These are phyloP conservation scores for Isatis lusitanica DNA, from an alignment of 441 rosid genomes.

Conservation along the genomic window DNA sequence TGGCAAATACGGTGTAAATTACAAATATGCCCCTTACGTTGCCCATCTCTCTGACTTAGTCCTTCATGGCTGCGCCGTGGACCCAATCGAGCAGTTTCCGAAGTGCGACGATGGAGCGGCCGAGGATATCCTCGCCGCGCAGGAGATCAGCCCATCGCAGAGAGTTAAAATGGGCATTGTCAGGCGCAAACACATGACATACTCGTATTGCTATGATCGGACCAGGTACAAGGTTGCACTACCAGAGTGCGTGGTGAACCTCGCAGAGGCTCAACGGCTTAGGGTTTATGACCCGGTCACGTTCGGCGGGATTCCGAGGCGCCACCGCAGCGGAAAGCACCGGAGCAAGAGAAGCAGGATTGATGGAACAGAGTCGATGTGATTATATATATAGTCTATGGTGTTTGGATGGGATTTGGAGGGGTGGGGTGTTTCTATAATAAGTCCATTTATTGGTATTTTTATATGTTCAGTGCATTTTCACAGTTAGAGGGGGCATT, in stretches of 20 bases:
- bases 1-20: conserved; percentile 82
- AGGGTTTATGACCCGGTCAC: conserved; percentile 71
- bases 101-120: conserved; percentile 35
- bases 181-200: conserved; percentile 49
- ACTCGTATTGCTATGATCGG: conserved; percentile 60
- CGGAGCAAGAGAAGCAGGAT: conserved; percentile 46
- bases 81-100: conserved; percentile 57
- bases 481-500: conserved; percentile 31
- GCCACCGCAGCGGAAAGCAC: conserved; percentile 45
- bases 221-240: conserved; percentile 47
- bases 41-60: conserved; percentile 60
- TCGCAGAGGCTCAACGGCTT: conserved; percentile 58
- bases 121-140: conserved; percentile 13
- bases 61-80: conserved; percentile 75
- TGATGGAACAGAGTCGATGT: conserved; percentile 32
- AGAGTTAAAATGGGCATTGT: conserved; percentile 44
- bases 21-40: conserved; percentile 76
- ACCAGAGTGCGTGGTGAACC: conserved; percentile 48
- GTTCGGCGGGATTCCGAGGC: conserved; percentile 64
- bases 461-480: conserved; percentile 34
- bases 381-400: conserved; percentile 1
- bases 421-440: conserved; percentile 15
- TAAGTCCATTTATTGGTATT: conserved; percentile 39
- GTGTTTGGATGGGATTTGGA: conserved; percentile 17
- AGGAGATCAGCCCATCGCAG: conserved; percentile 25